A percentile compares a stretch with the other conserved stretches of the same genome.
Evolutionary conservation across 1,284 basidiomycete species (phyloP).

Genomic region (Farysia itapuensis): DNA sequence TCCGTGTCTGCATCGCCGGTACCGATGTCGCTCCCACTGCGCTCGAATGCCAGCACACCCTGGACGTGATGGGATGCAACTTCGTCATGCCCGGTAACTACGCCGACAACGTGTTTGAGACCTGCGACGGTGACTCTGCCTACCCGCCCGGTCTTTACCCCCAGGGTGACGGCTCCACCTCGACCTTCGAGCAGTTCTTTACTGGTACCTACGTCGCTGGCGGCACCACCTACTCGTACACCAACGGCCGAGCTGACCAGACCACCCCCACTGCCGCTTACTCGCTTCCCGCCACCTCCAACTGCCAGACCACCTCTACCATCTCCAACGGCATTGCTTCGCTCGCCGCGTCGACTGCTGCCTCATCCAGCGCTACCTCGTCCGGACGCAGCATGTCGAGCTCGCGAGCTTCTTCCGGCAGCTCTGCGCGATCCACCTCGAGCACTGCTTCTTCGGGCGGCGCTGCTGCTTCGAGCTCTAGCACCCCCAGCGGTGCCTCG

Average conservation of each 20-base stretch:
- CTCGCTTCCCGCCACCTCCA: constrained; percentile 47
- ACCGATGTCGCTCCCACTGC: constrained; percentile 34
- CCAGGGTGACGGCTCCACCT: constrained; percentile 36
- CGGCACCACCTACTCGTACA: constrained; percentile 39
- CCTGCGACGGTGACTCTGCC: constrained; percentile 55
- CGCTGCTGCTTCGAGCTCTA: background rate
- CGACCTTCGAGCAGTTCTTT: constrained; percentile 53
- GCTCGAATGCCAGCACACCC: constrained; percentile 52
- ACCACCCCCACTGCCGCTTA: constrained; percentile 46
- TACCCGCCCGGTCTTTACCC: constrained; percentile 55
- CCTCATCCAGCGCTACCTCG: constrained; percentile 2
- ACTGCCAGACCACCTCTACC: constrained; percentile 34
- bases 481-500: constrained; percentile 14
- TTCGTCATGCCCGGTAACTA: constrained; percentile 61
- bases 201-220: constrained; percentile 38
- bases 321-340: constrained; percentile 47
- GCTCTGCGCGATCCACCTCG: constrained; percentile 3
- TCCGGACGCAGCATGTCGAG: constrained; percentile 3
- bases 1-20: constrained; percentile 56
- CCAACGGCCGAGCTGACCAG: constrained; percentile 47
- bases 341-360: constrained; percentile 9
- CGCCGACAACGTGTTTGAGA: constrained; percentile 46
- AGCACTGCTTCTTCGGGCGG: constrained; percentile 1
- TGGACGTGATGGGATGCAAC: constrained; percentile 55
- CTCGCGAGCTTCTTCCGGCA: constrained; percentile 1